Evolutionary conservation across 352 stramenopile species (phyloP).

Genomic region (Globisporangium recalcitrans): DNA sequence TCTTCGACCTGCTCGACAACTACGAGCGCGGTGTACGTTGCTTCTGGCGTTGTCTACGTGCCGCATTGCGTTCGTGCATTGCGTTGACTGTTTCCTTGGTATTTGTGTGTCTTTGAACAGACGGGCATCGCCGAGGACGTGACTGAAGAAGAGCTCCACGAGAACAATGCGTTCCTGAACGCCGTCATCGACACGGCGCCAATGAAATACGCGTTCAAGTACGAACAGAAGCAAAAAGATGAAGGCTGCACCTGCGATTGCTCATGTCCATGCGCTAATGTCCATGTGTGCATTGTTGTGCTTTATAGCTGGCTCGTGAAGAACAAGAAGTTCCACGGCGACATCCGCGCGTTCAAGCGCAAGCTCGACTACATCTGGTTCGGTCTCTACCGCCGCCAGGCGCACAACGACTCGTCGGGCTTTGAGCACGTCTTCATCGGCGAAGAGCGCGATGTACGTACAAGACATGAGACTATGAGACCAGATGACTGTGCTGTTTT

Average conservation of each 20-base stretch:
- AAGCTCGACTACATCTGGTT: conserved; percentile 96
- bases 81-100: background rate
- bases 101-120: conserved; percentile 21
- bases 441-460: conserved; percentile 89
- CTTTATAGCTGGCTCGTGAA: conserved; percentile 61
- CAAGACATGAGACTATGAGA: background rate
- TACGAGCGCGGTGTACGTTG: conserved; percentile 70
- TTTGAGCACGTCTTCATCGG: conserved; percentile 98
- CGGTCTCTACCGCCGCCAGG: conserved; percentile 88
- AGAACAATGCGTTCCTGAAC: conserved; percentile 91
- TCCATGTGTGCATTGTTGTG: background rate
- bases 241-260: background rate
- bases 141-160: conserved; percentile 77
- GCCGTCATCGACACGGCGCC: conserved; percentile 88
- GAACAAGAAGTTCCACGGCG: conserved; percentile 80
- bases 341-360: conserved; percentile 77
- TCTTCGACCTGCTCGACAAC: conserved; percentile 88
- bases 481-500: too few relatives aligned
- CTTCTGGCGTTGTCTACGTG: background rate
- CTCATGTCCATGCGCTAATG: background rate
- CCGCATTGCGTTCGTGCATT: too few relatives aligned
- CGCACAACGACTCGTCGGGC: conserved; percentile 87
- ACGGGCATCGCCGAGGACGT: conserved; percentile 86
- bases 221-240: too few relatives aligned
- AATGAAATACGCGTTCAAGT: conserved; percentile 93